Evolutionary conservation across 208 protist species (phyloP), one percentile per base, ranked within the genome.

Genomic region (Crithidia fasciculata): DNA sequence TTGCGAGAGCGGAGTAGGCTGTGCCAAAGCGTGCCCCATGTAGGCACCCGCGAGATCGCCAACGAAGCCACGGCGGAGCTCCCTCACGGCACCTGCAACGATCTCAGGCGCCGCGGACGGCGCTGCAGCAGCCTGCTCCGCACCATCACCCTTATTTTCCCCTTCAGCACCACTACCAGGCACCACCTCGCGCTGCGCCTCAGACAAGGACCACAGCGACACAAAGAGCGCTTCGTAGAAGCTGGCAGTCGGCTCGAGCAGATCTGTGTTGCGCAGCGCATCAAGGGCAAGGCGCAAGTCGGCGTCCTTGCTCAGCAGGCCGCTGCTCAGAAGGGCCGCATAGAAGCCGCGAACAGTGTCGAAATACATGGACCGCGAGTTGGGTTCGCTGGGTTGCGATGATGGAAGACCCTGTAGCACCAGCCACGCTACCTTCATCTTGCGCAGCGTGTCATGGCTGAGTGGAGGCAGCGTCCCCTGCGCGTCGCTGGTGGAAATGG

Each of bases 11-110:
- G 45, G 2, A 16, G 16, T 3, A 8, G 59, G 16, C 28, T 83
- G 80, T 39, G 83, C 72, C 36, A 95, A 41, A 7, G 86, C 85
- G 70, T 83, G 68, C 7, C 90, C 90, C 79, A 95, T 88, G 79
- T 95, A 93, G 72, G 89, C 80, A 45, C 87, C 81, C 6, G 82
- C 85, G 13, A 77, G 58, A 68, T 95, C 90, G 9, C 83, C 85
- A 12, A 71, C 57, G 28, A 68, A 43, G 15, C 60, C 72, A n/a
- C 85, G 78, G 13, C 64, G 53, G 5, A 89, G 41, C 36, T 66
- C 50, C 37, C 47, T 18, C 8, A 41, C 41, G 57, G 84, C 74
- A 19, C 84, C 84, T 0, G 78, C 63, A 2, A 89, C 67, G 9
- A 70, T 36, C 6, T 57, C 52, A 4, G 40, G 15, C 5, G 49